Evolutionary conservation across 352 stramenopile species (phyloP).

Genomic region (Aphanomyces invadans): DNA sequence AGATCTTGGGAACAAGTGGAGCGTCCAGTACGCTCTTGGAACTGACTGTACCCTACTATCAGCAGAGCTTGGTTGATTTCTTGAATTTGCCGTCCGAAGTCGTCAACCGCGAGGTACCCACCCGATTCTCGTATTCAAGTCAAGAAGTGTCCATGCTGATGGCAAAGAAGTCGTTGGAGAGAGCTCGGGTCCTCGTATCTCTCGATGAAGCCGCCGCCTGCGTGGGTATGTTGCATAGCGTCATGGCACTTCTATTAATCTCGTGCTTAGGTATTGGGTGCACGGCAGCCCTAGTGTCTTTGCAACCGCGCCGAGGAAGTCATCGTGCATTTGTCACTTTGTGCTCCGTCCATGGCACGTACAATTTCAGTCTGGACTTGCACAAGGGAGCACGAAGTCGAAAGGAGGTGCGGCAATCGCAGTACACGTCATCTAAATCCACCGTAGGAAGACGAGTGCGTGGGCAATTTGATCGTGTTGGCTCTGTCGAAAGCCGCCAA

Average conservation of each 20-base stretch:
- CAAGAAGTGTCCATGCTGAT: constrained; percentile 21
- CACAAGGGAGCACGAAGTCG: constrained; percentile 49
- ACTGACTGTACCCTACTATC: constrained; percentile 13
- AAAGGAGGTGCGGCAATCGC: constrained; percentile 26
- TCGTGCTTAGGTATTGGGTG: constrained; percentile 51
- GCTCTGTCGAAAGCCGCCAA: constrained; percentile 40
- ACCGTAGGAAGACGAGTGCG: constrained; percentile 57
- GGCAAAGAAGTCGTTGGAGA: constrained; percentile 21
- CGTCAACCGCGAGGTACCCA: not conserved
- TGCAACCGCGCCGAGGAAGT: constrained; percentile 39
- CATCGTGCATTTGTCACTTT: not conserved
- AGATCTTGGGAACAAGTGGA: constrained; percentile 16
- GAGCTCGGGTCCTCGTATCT: constrained; percentile 1
- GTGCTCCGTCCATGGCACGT: constrained; percentile 30
- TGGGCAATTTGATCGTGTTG: constrained; percentile 63
- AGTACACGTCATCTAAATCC: not conserved
- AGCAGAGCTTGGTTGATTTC: constrained; percentile 19
- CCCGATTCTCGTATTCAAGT: constrained; percentile 7
- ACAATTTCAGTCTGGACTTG: constrained; percentile 57
- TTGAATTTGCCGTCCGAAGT: constrained; percentile 1
- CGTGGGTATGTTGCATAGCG: constrained; percentile 8
- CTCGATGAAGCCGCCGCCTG: constrained; percentile 13
- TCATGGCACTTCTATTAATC: not conserved
- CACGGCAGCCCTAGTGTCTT: constrained; percentile 61
- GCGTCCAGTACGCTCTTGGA: constrained; percentile 21